phyloP scores from a whole-genome alignment of 2,329 filamentous ascomycete genomes.

The Penicillium sp. region DNA sequence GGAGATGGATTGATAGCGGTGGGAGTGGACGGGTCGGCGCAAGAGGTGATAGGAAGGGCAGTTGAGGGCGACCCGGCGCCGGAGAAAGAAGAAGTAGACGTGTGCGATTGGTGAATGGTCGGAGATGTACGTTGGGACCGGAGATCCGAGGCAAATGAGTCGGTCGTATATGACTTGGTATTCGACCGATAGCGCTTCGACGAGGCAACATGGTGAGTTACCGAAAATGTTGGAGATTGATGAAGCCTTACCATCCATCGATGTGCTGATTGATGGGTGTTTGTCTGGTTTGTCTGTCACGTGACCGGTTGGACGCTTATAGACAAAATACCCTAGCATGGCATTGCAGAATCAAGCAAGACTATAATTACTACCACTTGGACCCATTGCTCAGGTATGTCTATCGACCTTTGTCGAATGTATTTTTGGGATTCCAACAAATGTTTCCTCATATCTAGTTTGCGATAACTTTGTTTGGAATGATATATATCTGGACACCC shows the following conservation, averaged over 20 bases:
- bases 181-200: constrained; percentile 36
- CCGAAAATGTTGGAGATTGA: not conserved
- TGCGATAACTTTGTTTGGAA: not conserved
- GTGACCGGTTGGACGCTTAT: not conserved
- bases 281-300: constrained; percentile 4
- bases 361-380: no score
- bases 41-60: constrained; percentile 63
- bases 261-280: not conserved
- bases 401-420: not conserved
- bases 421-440: not conserved
- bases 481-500: no score
- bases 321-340: not conserved
- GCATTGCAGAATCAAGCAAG: no score
- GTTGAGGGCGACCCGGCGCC: constrained; percentile 56
- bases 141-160: constrained; percentile 33
- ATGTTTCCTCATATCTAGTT: not conserved
- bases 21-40: constrained; percentile 45
- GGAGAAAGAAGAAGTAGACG: constrained; percentile 52
- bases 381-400: not conserved
- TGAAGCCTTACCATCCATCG: not conserved
- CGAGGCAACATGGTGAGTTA: constrained; percentile 30
- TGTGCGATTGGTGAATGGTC: constrained; percentile 59
- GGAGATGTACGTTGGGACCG: constrained; percentile 26
- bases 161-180: constrained; percentile 38
- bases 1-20: constrained; percentile 53